Evolutionary conservation across 371 early-diverging fungal species (phyloP).

Genomic region (Lichtheimia ramosa): DNA sequence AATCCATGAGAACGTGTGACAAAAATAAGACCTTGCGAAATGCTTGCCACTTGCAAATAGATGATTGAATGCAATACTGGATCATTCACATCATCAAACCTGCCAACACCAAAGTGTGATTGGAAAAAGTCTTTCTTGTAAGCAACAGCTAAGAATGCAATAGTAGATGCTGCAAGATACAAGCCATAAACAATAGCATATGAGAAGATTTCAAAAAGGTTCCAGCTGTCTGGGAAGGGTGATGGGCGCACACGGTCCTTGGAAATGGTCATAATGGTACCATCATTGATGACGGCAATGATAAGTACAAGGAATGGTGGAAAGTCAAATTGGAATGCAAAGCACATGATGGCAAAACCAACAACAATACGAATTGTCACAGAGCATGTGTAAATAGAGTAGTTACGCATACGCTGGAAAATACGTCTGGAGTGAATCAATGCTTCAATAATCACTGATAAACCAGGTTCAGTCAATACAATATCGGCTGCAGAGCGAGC

Average conservation of each 20-base stretch:
- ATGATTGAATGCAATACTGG: conserved; percentile 49
- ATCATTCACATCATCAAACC: conserved; percentile 38
- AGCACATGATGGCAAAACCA: conserved; percentile 59
- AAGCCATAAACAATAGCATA: conserved; percentile 59
- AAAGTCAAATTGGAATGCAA: conserved; percentile 61
- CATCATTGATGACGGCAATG: conserved; percentile 63
- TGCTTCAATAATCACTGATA: conserved; percentile 73
- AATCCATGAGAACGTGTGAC: conserved; percentile 56
- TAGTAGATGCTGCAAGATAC: conserved; percentile 58
- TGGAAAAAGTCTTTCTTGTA: conserved; percentile 50
- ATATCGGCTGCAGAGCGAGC: conserved; percentile 80
- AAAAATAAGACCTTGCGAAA: conserved; percentile 57
- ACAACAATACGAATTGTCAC: conserved; percentile 68
- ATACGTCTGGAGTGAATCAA: conserved; percentile 69
- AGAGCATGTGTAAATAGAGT: conserved; percentile 65
- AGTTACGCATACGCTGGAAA: conserved; percentile 74
- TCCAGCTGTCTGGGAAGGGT: conserved; percentile 60
- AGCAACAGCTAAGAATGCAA: conserved; percentile 52
- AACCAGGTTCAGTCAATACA: conserved; percentile 78
- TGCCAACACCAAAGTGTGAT: conserved; percentile 33
- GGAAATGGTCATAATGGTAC: conserved; percentile 66
- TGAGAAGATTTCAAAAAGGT: conserved; percentile 58
- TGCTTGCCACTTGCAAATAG: conserved; percentile 55
- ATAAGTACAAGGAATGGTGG: conserved; percentile 69
- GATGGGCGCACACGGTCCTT: conserved; percentile 62